phyloP scores from a whole-genome alignment of 768 basidiomycete species.

The Melanogaster broomeanus region DNA sequence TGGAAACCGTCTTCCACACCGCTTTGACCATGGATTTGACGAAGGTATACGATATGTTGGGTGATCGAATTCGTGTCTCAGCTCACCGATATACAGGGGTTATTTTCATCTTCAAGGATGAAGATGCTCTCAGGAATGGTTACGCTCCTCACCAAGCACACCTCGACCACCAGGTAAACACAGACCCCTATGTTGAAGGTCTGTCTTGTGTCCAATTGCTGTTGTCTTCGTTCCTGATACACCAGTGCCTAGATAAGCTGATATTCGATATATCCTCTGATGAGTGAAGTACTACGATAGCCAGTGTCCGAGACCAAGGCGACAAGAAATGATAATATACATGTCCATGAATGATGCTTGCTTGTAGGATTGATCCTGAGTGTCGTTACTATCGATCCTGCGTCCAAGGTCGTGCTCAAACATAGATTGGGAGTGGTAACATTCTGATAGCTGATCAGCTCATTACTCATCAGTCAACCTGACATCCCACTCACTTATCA shows the following conservation, averaged over 20 bases:
- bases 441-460: constrained; percentile 39
- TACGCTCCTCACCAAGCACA: constrained; percentile 19
- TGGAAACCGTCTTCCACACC: constrained; percentile 18
- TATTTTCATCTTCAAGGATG: constrained; percentile 23
- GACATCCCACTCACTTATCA: constrained; percentile 55
- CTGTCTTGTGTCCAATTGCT: neutral
- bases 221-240: neutral
- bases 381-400: neutral
- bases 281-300: constrained; percentile 5
- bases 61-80: neutral
- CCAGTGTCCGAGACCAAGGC: neutral
- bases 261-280: constrained; percentile 23
- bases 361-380: neutral
- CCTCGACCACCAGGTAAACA: constrained; percentile 2
- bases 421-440: constrained; percentile 74
- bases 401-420: constrained; percentile 33
- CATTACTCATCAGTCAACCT: neutral
- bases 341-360: constrained; percentile 3
- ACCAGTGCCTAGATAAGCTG: constrained; percentile 13
- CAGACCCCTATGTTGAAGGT: constrained; percentile 21
- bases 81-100: constrained; percentile 10
- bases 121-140: constrained; percentile 5
- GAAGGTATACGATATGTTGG: constrained; percentile 13
- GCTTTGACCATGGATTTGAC: constrained; percentile 22
- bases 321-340: neutral